Percentiles rank a stretch among this genome's conserved stretches.
phyloP scores from a whole-genome alignment of 2,329 filamentous ascomycete species.

The Exserohilum turcica region DNA sequence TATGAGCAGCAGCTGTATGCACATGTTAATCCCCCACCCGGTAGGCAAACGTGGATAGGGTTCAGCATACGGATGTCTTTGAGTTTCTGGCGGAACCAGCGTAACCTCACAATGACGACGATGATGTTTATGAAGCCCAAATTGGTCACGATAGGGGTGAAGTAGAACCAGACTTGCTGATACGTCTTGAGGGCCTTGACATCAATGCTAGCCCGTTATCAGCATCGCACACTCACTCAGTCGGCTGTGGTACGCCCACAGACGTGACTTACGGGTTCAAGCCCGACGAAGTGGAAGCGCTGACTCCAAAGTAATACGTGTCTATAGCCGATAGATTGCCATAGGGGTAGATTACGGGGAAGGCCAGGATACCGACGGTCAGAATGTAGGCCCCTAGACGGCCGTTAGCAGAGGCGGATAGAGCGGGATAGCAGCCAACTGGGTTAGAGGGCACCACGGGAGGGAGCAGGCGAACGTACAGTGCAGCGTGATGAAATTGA shows the following conservation, averaged over 20 bases:
- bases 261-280: slow-evolving; percentile 69
- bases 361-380: slow-evolving; percentile 72
- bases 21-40: not conserved
- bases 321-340: slow-evolving; percentile 78
- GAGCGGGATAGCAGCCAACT: not conserved
- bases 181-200: slow-evolving; percentile 54
- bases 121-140: slow-evolving; percentile 58
- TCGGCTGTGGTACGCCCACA: too few relatives aligned
- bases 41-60: not conserved
- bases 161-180: slow-evolving; percentile 55
- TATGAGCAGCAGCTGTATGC: slow-evolving; percentile 64
- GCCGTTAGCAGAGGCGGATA: slow-evolving; percentile 8
- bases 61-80: slow-evolving; percentile 69
- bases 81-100: slow-evolving; percentile 98
- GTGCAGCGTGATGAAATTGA: slow-evolving; percentile 81
- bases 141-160: slow-evolving; percentile 45
- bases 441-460: not conserved
- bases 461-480: slow-evolving; percentile 55
- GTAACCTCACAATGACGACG: slow-evolving; percentile 89
- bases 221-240: slow-evolving; percentile 5
- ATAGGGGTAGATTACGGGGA: slow-evolving; percentile 73
- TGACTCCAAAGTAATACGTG: slow-evolving; percentile 82
- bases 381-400: slow-evolving; percentile 77
- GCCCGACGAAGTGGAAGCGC: slow-evolving; percentile 88
- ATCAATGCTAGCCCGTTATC: slow-evolving; percentile 49